Evolutionary conservation across 352 stramenopile species (phyloP), one percentile per base, ranked within the genome.

Genomic region (Phytopythium boreale): DNA sequence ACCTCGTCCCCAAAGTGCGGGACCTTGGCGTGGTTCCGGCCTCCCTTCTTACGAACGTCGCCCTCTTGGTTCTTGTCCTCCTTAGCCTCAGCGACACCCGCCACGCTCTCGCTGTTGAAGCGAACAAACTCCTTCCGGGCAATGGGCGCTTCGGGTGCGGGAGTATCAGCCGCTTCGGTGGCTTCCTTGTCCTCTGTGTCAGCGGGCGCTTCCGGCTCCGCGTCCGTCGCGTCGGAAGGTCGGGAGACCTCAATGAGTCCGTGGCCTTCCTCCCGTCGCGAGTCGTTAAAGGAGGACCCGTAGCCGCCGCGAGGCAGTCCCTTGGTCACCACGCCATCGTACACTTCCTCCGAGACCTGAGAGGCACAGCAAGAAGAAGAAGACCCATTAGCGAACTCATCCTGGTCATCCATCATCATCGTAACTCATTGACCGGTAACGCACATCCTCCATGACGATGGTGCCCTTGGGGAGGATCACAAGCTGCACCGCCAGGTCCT

Each of bases 1-100:
- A 93, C 85, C 56, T 89, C 72, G 41, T 93, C 85, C 14, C 83
- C 81, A 73, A 88, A 84, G 36, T 82, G 80, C 27, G 84, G 82
- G 15, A 75, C 41, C 39, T 63, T 59, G 14, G 44, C 31, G 27
- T 68, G 66, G 24, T 46, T 44, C 7, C 44, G 59, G 11, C 43
- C 49, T 11, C 55, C 61, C 39, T 37, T 50, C 29, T 62, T 76
- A 26, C 51, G 63, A n/a, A 24, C 15, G n/a, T 52, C 36, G 36
- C 47, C 36, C 56, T 56, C 31, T 29, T 77, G 64, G 46, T 74
- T 63, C 2, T 71, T 70, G 14, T 72, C 64, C 9, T 66, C 53
- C 0, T 6, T 46, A 17, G 60, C 62, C 1, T 57, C 46, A 1
- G 62, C 43, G 12, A 31, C 37, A 6, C 27, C 24, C 37, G 63